Evolutionary conservation across 345 rosid species (phyloP).

Genomic region (Populus tremula): DNA sequence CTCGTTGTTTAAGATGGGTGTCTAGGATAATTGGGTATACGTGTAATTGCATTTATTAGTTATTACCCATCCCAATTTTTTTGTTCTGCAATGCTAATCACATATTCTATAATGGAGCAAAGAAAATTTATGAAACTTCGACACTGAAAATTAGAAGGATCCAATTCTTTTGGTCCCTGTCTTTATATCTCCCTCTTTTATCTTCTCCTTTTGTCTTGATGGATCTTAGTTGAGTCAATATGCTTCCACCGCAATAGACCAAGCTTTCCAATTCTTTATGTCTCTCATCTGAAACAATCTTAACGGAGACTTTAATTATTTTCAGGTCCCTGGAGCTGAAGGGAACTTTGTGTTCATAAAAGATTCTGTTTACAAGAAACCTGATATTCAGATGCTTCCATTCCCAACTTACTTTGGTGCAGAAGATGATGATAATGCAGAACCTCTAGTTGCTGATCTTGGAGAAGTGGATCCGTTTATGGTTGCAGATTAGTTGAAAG

Average conservation of each 20-base stretch:
- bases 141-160: not conserved
- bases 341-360: constrained; percentile 87
- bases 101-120: not conserved
- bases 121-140: not conserved
- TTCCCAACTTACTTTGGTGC: constrained; percentile 74
- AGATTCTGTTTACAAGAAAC: constrained; percentile 79
- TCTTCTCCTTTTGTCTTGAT: not conserved
- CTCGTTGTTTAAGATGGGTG: not conserved
- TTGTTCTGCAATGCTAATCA: not conserved
- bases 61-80: not conserved
- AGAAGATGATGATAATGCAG: constrained; percentile 56
- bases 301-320: not conserved
- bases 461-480: constrained; percentile 88
- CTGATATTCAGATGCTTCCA: constrained; percentile 68
- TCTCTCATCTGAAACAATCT: not conserved
- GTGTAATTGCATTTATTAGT: not conserved
- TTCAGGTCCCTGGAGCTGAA: constrained; percentile 85
- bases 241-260: not conserved
- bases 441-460: constrained; percentile 68
- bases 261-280: not conserved
- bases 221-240: not conserved
- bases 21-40: not conserved
- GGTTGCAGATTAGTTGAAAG: constrained; percentile 32
- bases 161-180: not conserved
- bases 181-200: not conserved